Percentiles rank a stretch among this genome's conserved stretches.
Conservation (phyloP, 2,329 filamentous ascomycete species). For the Lachnellula cervina region DNA sequence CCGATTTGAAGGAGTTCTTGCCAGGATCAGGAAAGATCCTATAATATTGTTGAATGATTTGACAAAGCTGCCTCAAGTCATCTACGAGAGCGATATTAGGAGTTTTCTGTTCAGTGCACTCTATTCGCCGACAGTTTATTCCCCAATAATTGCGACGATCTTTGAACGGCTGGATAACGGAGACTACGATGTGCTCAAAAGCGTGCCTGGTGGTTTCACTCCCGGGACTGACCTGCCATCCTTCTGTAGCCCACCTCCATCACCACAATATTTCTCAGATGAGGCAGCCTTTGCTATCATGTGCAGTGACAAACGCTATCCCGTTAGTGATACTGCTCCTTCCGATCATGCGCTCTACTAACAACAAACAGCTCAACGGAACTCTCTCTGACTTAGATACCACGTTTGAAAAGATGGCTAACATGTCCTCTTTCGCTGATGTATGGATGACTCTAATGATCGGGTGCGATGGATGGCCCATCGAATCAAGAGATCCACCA, state of each 20-base stretch:
- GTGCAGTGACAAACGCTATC: conserved; percentile 29
- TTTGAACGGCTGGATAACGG: conserved; percentile 28
- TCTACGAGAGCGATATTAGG: conserved; percentile 28
- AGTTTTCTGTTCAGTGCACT: conserved; percentile 24
- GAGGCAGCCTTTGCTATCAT: conserved; percentile 26
- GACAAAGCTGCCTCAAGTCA: conserved; percentile 17
- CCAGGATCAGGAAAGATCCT: conserved; percentile 34
- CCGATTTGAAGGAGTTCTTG: conserved; percentile 34
- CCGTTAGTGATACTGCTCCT: conserved; percentile 12
- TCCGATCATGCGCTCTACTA: neutral
- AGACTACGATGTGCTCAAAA: conserved; percentile 36
- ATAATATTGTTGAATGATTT: conserved; percentile 18
- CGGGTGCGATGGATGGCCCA: conserved; percentile 22
- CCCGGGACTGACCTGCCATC: neutral
- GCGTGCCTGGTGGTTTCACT: neutral
- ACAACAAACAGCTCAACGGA: conserved; percentile 23
- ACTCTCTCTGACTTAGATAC: conserved; percentile 23
- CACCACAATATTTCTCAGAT: conserved; percentile 10
- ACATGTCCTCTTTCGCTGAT: conserved; percentile 19
- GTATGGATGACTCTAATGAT: conserved; percentile 25
- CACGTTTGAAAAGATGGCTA: conserved; percentile 20
- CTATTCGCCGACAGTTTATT: conserved; percentile 25
- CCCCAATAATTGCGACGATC: conserved; percentile 22
- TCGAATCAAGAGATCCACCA: conserved; percentile 23
- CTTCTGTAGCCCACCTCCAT: conserved; percentile 10